Base-by-base conservation (phyloP, 1,139 yeast genomes). In the Protomyces gravidus region DNA sequence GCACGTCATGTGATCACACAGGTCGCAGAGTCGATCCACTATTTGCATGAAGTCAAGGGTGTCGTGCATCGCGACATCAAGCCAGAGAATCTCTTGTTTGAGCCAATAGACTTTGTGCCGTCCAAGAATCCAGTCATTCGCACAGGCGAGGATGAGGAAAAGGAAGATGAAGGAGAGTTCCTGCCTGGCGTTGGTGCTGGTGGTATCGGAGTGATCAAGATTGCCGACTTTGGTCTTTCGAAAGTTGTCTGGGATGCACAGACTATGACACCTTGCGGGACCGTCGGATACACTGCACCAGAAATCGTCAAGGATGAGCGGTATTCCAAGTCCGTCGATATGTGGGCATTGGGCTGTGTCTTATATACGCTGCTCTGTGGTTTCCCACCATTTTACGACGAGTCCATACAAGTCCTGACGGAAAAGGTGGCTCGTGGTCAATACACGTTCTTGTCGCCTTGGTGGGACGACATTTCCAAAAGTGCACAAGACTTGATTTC, bases 331-430 rank as follows among this genome's bases (percentile, higher is more conserved):
- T 81, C 89, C 53, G 97, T 90, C 19, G 97, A 90, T 71, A 86
- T 90, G 81, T 90, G 97, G 97, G 95, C 96, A 3, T 75, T 90
- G 59, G 97, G 97, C 0, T 90, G 97, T 72, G 94, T 90, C 6
- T 72, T 90, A 63, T 90, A 90, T 70, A 90, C 96, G 0, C 78
- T 89, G 30, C 74, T 90, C 51, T 89, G 97, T 75, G 97, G 97
- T 3, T 90, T 90, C 73, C 97, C 97, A 1, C 97, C 97, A 19
- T 90, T 90, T 70, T 90, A 88, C 73, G 96, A 90, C 71, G 96
- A 89, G 66, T 82, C 84, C 67, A 84, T 87, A 64, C 88, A 86
- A 65, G 79, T 80, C n/a, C 74, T 90, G 64, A 87, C 96, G 0
- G 82, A 80, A 66, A 89, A 89, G 70, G 95, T 90, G 47, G 83